A percentile compares a stretch with the other conserved stretches of the same genome.
Conservation (phyloP, 2,329 filamentous ascomycete species). For the Neurospora sp. region DNA sequence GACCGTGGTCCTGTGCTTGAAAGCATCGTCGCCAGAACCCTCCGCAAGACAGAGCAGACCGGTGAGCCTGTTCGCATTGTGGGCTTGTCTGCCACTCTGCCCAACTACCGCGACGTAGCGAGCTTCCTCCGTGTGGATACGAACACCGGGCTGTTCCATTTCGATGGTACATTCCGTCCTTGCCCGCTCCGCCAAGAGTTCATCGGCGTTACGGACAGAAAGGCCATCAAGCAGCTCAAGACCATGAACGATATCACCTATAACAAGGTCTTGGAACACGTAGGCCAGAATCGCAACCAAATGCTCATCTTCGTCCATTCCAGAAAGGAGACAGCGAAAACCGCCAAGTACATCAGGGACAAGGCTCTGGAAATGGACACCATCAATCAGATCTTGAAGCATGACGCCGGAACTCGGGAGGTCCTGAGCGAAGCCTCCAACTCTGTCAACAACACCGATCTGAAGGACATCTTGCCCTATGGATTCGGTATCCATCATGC, state of each 20-base stretch:
- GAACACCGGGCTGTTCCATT: conserved; percentile 83
- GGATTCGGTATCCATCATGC: conserved; percentile 98
- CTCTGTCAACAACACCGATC: conserved; percentile 69
- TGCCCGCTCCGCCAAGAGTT: conserved; percentile 96
- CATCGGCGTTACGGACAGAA: conserved; percentile 93
- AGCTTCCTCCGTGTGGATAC: conserved; percentile 88
- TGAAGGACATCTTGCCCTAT: conserved; percentile 91
- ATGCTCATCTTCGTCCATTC: conserved; percentile 99
- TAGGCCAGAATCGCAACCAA: conserved; percentile 85
- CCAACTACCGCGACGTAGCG: conserved; percentile 93
- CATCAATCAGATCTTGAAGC: conserved; percentile 88
- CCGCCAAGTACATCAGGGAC: conserved; percentile 89
- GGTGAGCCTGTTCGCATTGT: conserved; percentile 87
- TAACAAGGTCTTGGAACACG: conserved; percentile 92
- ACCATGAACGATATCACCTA: conserved; percentile 99
- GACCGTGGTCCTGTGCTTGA: conserved; percentile 94
- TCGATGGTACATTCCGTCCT: conserved; percentile 86
- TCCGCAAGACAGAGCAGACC: conserved; percentile 86
- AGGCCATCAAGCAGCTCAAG: conserved; percentile 97
- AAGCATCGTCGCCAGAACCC: conserved; percentile 91
- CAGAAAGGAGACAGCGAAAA: conserved; percentile 95
- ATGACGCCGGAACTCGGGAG: conserved; percentile 83
- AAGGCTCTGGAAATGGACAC: conserved; percentile 96
- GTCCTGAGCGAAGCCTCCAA: conserved; percentile 79
- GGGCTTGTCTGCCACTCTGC: conserved; percentile 86